phyloP scores from a whole-genome alignment of 2,329 filamentous ascomycete genomes.

The Pyrenochaeta sp. region DNA sequence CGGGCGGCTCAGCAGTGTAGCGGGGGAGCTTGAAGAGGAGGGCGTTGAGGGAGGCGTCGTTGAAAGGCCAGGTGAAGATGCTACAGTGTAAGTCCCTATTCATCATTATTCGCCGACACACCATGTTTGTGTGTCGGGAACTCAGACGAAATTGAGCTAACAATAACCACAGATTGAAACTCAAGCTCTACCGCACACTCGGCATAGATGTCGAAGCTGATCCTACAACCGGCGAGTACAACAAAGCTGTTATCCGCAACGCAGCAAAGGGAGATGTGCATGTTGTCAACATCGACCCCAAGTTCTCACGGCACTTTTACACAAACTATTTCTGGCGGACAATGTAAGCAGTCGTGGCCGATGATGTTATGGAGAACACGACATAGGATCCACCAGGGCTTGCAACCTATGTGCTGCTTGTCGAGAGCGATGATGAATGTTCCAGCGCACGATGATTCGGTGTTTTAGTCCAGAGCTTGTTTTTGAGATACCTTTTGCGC shows the following conservation, averaged over 20 bases:
- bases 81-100: constrained; percentile 53
- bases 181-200: constrained; percentile 90
- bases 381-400: too few species aligned
- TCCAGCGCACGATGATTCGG: not conserved
- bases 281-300: constrained; percentile 91
- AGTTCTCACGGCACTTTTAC: constrained; percentile 91
- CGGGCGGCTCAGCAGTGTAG: constrained; percentile 74
- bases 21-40: constrained; percentile 86
- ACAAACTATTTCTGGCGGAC: constrained; percentile 97
- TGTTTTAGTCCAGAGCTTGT: not conserved
- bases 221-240: constrained; percentile 76
- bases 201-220: constrained; percentile 91
- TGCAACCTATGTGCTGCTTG: too few species aligned
- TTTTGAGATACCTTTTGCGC: not conserved
- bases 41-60: constrained; percentile 78
- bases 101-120: too few species aligned
- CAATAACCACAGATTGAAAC: constrained; percentile 67
- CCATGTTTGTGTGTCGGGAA: too few species aligned
- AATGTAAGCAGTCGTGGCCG: constrained; percentile 60
- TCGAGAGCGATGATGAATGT: not conserved
- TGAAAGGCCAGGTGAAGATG: constrained; percentile 59
- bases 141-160: not conserved
- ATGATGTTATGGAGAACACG: not conserved
- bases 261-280: constrained; percentile 89
- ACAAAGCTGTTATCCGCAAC: constrained; percentile 85